phyloP scores from a whole-genome alignment of 169 alveolate species.

The Eimeria praecox region DNA sequence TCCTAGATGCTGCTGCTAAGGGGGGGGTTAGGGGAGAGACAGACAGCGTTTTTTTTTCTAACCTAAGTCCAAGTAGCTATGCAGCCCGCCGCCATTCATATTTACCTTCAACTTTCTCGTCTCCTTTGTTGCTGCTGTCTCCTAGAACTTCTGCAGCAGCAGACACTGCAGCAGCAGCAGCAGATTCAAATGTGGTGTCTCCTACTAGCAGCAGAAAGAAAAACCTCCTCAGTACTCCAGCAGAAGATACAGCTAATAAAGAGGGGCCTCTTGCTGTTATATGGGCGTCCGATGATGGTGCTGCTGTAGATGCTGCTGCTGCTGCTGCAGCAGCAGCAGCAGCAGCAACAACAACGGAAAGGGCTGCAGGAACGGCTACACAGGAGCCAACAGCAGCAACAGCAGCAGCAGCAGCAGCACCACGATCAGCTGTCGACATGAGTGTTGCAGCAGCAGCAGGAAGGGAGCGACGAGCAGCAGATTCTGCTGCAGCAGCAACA shows the following conservation, averaged over 20 bases:
- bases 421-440: too few relatives aligned
- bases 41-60: background rate
- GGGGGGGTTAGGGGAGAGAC: background rate
- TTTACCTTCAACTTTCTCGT: slow-evolving; percentile 30
- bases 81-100: slow-evolving; percentile 7
- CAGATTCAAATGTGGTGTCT: background rate
- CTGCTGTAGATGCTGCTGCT: slow-evolving; percentile 6
- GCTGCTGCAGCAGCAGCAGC: slow-evolving; percentile 26
- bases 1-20: background rate
- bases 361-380: slow-evolving; percentile 11
- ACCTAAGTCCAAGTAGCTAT: slow-evolving; percentile 17
- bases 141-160: slow-evolving; percentile 56
- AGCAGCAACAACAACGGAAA: slow-evolving; percentile 1
- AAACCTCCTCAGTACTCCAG: slow-evolving; percentile 43
- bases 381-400: slow-evolving; percentile 16
- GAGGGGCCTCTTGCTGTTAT: slow-evolving; percentile 1
- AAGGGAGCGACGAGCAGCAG: background rate
- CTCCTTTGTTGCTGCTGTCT: slow-evolving; percentile 61
- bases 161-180: slow-evolving; percentile 38
- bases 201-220: slow-evolving; percentile 4
- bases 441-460: background rate
- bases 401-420: background rate
- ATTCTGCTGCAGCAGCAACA: background rate
- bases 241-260: background rate
- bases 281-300: background rate